Conservation (phyloP, 192 early-diverging fungal species). For the Coemansia umbellata region DNA sequence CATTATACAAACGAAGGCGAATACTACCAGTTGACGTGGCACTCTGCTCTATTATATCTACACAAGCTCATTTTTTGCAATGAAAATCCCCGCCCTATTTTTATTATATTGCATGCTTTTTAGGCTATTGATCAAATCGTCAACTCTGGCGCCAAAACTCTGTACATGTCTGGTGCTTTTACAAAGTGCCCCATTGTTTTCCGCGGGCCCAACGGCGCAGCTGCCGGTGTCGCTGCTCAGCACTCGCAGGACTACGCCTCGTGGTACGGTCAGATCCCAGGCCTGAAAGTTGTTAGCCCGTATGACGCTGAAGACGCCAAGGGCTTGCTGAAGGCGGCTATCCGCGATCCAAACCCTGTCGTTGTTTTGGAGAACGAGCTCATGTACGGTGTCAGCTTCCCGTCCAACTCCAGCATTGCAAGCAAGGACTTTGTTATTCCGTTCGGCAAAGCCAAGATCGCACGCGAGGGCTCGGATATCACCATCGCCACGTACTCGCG, state of each 20-base stretch:
- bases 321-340: constrained; percentile 96
- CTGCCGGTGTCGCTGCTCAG: constrained; percentile 95
- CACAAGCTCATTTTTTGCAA: too few species aligned
- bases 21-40: too few species aligned
- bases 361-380: constrained; percentile 96
- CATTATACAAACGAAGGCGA: too few species aligned
- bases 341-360: constrained; percentile 97
- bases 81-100: too few species aligned
- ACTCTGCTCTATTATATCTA: too few species aligned
- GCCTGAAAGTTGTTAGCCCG: constrained; percentile 94
- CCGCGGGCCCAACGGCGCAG: constrained; percentile 97
- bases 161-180: constrained; percentile 94
- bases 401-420: constrained; percentile 71
- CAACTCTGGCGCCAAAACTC: constrained; percentile 98
- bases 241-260: constrained; percentile 98
- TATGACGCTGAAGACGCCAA: constrained; percentile 97
- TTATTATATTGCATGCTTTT: not conserved
- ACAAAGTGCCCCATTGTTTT: constrained; percentile 93
- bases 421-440: constrained; percentile 80
- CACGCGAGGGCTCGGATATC: constrained; percentile 75
- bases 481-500: constrained; percentile 95
- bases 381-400: constrained; percentile 91
- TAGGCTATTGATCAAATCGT: constrained; percentile 95
- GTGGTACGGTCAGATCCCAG: constrained; percentile 97
- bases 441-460: constrained; percentile 96